Evolutionary conservation across 1,284 basidiomycete species (phyloP).

Genomic region (Marasmius fiardii): DNA sequence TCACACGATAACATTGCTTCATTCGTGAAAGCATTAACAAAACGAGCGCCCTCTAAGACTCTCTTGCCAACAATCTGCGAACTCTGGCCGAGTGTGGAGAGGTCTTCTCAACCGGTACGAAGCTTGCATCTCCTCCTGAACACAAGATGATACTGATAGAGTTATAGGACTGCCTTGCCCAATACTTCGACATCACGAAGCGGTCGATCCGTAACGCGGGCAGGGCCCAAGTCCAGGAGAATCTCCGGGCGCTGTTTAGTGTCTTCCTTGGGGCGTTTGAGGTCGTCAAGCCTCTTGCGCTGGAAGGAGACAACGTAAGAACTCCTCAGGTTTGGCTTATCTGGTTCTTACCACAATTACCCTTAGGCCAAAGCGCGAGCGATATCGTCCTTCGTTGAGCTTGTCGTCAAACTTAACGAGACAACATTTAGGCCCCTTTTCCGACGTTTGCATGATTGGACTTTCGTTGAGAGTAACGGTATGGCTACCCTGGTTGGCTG

Average conservation of each 20-base stretch:
- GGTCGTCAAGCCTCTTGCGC: slow-evolving; percentile 32
- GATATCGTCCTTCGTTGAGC: slow-evolving; percentile 81
- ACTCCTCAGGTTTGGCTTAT: slow-evolving; percentile 3
- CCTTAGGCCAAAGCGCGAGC: slow-evolving; percentile 55
- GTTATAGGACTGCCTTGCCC: slow-evolving; percentile 33
- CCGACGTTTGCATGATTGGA: slow-evolving; percentile 94
- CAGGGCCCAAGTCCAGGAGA: slow-evolving; percentile 62
- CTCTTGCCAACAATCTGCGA: slow-evolving; percentile 63
- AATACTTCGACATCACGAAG: slow-evolving; percentile 70
- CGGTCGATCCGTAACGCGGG: slow-evolving; percentile 64
- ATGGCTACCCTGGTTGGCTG: slow-evolving; percentile 16
- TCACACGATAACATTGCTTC: slow-evolving; percentile 27
- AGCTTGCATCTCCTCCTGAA: not conserved
- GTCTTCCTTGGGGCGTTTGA: slow-evolving; percentile 84
- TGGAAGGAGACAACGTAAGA: slow-evolving; percentile 32
- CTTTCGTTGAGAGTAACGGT: slow-evolving; percentile 64
- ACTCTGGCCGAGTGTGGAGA: slow-evolving; percentile 45
- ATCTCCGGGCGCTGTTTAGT: slow-evolving; percentile 75
- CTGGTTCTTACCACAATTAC: slow-evolving; percentile 3
- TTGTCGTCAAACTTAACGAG: slow-evolving; percentile 94
- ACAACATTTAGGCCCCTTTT: slow-evolving; percentile 91
- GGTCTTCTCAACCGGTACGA: slow-evolving; percentile 31
- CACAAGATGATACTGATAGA: not conserved
- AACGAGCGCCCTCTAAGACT: slow-evolving; percentile 64
- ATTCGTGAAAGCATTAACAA: slow-evolving; percentile 58